Conservation (phyloP, 176 grass and related monocot species). For the Saccharum officinarum region DNA sequence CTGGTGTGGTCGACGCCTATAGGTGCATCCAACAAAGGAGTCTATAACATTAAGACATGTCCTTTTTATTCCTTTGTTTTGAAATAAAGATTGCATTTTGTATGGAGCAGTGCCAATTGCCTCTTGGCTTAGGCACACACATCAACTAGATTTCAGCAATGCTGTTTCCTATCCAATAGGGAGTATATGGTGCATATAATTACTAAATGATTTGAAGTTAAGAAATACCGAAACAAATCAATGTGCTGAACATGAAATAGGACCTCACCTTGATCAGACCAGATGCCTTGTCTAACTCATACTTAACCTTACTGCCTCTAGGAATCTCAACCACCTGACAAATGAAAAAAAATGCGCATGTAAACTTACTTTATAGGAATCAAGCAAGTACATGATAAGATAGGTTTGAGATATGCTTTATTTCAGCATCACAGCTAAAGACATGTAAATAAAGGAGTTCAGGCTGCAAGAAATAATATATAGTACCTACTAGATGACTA, state of each 20-base stretch:
- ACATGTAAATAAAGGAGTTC: slow-evolving; percentile 2
- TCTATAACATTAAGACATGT: neutral
- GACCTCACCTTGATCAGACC: slow-evolving; percentile 87
- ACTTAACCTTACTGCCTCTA: slow-evolving; percentile 96
- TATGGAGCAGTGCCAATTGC: neutral
- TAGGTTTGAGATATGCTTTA: neutral
- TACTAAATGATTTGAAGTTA: neutral
- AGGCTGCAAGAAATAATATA: neutral
- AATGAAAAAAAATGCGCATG: slow-evolving; percentile 7
- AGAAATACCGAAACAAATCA: neutral
- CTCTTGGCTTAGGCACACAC: neutral
- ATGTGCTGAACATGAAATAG: slow-evolving; percentile 3
- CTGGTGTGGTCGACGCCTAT: too few relatives aligned
- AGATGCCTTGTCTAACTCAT: slow-evolving; percentile 83
- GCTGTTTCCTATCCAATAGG: neutral
- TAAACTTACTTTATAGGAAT: neutral
- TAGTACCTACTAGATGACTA: neutral
- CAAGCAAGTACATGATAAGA: neutral
- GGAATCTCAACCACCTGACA: slow-evolving; percentile 89
- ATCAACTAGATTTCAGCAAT: neutral
- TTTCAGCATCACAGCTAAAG: slow-evolving; percentile 19
- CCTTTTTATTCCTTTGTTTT: neutral
- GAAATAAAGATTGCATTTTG: slow-evolving; percentile 6
- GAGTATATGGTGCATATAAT: neutral
- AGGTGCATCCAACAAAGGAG: too few relatives aligned